These are phyloP conservation scores for Erythrobasidium hasegawianum DNA, from an alignment of 1,284 basidiomycete species.

Conservation along the genomic window DNA sequence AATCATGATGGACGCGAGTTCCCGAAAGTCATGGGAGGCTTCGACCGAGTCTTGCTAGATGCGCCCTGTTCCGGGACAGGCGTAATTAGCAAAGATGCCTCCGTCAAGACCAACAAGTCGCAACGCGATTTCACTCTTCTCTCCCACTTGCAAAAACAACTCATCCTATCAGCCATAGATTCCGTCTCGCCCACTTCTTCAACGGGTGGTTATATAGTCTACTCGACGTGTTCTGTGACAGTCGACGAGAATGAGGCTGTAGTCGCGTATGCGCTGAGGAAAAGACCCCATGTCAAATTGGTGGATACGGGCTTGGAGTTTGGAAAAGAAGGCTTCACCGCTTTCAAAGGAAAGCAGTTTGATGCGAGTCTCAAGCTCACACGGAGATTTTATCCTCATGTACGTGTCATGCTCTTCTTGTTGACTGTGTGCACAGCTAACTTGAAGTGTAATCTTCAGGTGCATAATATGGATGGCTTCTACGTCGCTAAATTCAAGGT, in stretches of 20 bases:
- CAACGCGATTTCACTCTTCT: conserved; percentile 92
- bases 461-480: conserved; percentile 85
- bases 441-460: conserved; percentile 40
- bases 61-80: conserved; percentile 98
- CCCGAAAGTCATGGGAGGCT: conserved; percentile 99
- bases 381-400: conserved; percentile 80
- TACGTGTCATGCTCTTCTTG: conserved; percentile 60
- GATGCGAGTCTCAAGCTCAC: conserved; percentile 74
- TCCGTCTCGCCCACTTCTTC: conserved; percentile 83
- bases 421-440: neutral
- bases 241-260: conserved; percentile 98
- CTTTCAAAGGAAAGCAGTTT: conserved; percentile 84
- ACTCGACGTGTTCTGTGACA: conserved; percentile 97
- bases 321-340: conserved; percentile 85
- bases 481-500: conserved; percentile 98
- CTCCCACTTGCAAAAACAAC: conserved; percentile 95
- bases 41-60: conserved; percentile 92
- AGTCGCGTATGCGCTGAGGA: conserved; percentile 95
- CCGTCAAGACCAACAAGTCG: conserved; percentile 98
- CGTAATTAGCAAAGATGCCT: conserved; percentile 95
- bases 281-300: conserved; percentile 90
- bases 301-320: conserved; percentile 92
- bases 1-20: conserved; percentile 97
- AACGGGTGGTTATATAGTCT: conserved; percentile 91
- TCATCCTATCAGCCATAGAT: conserved; percentile 97